Base-by-base conservation (phyloP, 1,284 basidiomycete genomes). In the Fistulinella staudtii region DNA sequence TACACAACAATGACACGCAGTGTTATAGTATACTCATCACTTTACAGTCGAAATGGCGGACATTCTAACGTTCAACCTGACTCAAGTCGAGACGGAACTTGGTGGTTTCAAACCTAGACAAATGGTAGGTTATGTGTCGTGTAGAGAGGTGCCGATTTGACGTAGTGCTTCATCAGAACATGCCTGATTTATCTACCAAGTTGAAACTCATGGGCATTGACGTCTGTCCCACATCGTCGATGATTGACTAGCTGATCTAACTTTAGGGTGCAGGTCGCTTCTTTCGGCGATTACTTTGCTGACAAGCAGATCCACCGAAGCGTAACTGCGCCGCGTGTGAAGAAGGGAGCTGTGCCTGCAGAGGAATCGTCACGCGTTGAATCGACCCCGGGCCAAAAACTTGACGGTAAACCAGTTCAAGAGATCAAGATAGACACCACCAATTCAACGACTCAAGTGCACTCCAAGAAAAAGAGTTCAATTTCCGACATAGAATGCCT, bases 271-370 rank as follows among this genome's bases (percentile, higher is more conserved):
- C 22, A 72, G 70, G 76, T 85, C 5, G 83, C 82, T 15, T 80
- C 75, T n/a, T 85, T 85, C 54, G 86, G 86, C 8, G 83, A 89
- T 63, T 88, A 75, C 61, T 87, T 88, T 49, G 81, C 79, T 0
- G 85, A 88, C 56, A 73, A 74, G 43, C 73, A 70, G 28, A 49
- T 52, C 27, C 34, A 18, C 6, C 48, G 39, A 38, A 43, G 43
- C 18, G 35, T 10, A 14, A 10, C 14, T 23, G 34, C n/a, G n/a
- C n/a, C n/a, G n/a, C n/a, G n/a, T n/a, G n/a, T 38, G 6, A 45
- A 45, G 28, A 51, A 33, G 3, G 46, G 37, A 39, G 36, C 36
- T 13, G n/a, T 33, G 10, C 30, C 25, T 3, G 21, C 29, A 36
- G 22, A 31, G 15, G 18, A 31, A 18, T 10, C 5, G 30, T 18